Conservation (phyloP, 768 basidiomycete genomes). For the Cubamyces sp. region DNA sequence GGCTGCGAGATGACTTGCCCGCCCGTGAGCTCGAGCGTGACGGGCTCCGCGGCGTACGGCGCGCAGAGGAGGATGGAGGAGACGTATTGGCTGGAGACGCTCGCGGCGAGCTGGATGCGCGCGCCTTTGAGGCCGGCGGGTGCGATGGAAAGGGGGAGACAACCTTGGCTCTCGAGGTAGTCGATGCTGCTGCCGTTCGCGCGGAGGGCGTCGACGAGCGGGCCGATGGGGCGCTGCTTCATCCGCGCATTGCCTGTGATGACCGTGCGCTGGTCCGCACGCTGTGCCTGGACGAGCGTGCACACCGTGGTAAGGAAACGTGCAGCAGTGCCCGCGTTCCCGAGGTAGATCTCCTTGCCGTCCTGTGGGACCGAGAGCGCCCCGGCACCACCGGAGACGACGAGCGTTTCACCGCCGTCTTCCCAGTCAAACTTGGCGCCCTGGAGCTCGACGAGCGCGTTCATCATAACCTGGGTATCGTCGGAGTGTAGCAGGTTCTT, state of each 20-base stretch:
- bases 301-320: slow-evolving; percentile 98
- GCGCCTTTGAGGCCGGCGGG: slow-evolving; percentile 85
- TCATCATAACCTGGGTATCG: slow-evolving; percentile 99
- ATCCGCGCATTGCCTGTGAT: slow-evolving; percentile 98
- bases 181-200: slow-evolving; percentile 79
- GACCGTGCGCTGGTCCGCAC: slow-evolving; percentile 57
- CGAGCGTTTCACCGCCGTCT: slow-evolving; percentile 93
- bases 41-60: slow-evolving; percentile 84
- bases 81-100: slow-evolving; percentile 97
- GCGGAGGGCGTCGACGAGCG: slow-evolving; percentile 87
- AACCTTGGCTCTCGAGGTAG: slow-evolving; percentile 81
- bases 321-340: slow-evolving; percentile 97
- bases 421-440: slow-evolving; percentile 95
- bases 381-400: slow-evolving; percentile 88
- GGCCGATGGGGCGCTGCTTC: slow-evolving; percentile 98
- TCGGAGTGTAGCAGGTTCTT: slow-evolving; percentile 95
- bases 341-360: slow-evolving; percentile 91
- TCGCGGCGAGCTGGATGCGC: slow-evolving; percentile 85
- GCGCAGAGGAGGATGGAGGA: slow-evolving; percentile 96
- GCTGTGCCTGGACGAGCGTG: slow-evolving; percentile 69
- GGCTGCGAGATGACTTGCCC: slow-evolving; percentile 98
- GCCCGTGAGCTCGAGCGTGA: slow-evolving; percentile 88
- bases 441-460: slow-evolving; percentile 87
- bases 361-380: slow-evolving; percentile 73
- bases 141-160: slow-evolving; percentile 85